A percentile compares a stretch with the other conserved stretches of the same genome.
phyloP scores from a whole-genome alignment of 257 asterid genomes.

The Anisodus acutangulus region DNA sequence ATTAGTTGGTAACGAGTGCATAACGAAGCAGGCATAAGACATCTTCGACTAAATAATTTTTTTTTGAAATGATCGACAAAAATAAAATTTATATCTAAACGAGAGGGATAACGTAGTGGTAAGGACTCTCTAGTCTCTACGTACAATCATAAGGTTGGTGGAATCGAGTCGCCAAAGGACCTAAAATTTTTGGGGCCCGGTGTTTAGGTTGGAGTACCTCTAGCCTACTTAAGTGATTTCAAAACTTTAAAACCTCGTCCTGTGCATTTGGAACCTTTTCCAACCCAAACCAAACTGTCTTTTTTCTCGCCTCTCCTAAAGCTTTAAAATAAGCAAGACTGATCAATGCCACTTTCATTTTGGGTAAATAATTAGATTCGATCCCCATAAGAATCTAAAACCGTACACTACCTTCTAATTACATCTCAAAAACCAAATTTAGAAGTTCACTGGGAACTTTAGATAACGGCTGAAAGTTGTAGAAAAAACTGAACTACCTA shows the following conservation, averaged over 20 bases:
- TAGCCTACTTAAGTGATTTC: not conserved
- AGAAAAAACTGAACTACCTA: not conserved
- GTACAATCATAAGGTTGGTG: not conserved
- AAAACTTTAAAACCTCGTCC: not conserved
- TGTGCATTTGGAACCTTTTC: not conserved
- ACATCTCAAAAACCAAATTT: not conserved
- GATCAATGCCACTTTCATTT: not conserved
- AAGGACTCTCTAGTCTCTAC: constrained; percentile 3
- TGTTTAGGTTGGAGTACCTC: not conserved
- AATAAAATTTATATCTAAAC: not conserved
- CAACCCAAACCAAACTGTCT: not conserved
- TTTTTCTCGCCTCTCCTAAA: not conserved
- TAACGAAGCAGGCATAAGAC: not conserved
- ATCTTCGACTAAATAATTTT: not conserved
- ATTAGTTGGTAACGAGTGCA: not conserved
- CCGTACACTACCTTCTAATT: not conserved
- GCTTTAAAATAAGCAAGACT: not conserved
- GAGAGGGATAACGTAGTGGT: not conserved
- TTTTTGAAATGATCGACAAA: not conserved
- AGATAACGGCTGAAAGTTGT: not conserved
- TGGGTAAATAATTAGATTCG: not conserved
- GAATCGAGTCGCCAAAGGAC: not conserved
- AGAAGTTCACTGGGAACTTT: not conserved
- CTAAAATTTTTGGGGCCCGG: not conserved
- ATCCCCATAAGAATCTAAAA: not conserved